phyloP scores from a whole-genome alignment of 1,284 basidiomycete species.

The Melampsora abietis-canadensis region DNA sequence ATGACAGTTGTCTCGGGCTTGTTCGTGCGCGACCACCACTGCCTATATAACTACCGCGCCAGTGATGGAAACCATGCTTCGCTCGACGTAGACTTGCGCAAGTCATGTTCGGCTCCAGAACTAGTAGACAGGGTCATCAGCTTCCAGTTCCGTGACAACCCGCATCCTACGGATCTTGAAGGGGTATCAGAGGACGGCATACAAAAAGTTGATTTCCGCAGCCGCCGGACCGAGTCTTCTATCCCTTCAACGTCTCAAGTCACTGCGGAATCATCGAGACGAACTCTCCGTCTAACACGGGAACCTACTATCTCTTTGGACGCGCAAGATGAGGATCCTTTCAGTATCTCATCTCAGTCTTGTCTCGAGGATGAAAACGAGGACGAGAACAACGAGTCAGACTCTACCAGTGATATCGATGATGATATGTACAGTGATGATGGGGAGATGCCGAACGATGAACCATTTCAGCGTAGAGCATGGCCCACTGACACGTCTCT shows the following conservation, averaged over 20 bases:
- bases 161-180: not conserved
- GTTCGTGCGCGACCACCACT: constrained; percentile 23
- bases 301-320: constrained; percentile 26
- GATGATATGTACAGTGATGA: constrained; percentile 41
- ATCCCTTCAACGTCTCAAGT: constrained; percentile 4
- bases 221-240: not conserved
- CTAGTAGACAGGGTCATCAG: constrained; percentile 27
- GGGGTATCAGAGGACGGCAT: constrained; percentile 1
- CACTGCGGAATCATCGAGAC: constrained; percentile 6
- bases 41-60: constrained; percentile 23
- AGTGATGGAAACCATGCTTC: constrained; percentile 40
- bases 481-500: not conserved
- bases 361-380: constrained; percentile 34
- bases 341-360: constrained; percentile 32
- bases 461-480: not conserved
- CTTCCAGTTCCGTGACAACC: constrained; percentile 14
- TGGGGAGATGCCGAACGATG: constrained; percentile 3
- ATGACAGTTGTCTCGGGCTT: constrained; percentile 27
- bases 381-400: constrained; percentile 16
- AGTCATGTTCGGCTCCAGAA: not conserved
- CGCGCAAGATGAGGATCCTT: constrained; percentile 30
- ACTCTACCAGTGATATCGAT: constrained; percentile 19
- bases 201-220: not conserved
- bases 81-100: constrained; percentile 14
- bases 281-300: constrained; percentile 10